These are phyloP conservation scores for Blastomyces percursus DNA, from an alignment of 2,329 filamentous ascomycete genomes.

Conservation along the genomic window DNA sequence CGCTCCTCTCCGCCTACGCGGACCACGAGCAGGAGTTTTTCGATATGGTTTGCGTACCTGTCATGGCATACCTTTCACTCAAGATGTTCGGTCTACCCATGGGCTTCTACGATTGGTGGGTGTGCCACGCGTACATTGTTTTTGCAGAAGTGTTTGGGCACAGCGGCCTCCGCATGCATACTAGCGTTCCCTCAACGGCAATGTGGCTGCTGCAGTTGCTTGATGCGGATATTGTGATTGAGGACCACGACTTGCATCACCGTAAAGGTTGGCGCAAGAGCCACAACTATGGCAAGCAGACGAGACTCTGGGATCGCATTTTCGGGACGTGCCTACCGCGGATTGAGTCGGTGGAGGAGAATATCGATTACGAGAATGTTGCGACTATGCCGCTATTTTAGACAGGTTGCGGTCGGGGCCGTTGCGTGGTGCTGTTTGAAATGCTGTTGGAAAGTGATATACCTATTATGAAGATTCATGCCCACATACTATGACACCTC, in stretches of 20 bases:
- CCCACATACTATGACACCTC: background rate
- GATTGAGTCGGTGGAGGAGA: constrained; percentile 25
- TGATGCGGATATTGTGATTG: constrained; percentile 31
- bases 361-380: constrained; percentile 24
- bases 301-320: constrained; percentile 29
- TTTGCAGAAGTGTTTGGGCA: constrained; percentile 33
- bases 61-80: constrained; percentile 30
- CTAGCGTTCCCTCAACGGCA: constrained; percentile 26
- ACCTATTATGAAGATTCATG: background rate
- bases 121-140: constrained; percentile 36
- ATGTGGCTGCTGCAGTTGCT: constrained; percentile 26
- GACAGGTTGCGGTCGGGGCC: constrained; percentile 6
- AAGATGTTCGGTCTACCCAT: constrained; percentile 31
- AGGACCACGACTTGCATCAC: constrained; percentile 35
- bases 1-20: constrained; percentile 34
- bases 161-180: constrained; percentile 30
- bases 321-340: constrained; percentile 28
- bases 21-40: constrained; percentile 36
- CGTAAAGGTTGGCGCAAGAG: constrained; percentile 31
- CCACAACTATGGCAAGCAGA: constrained; percentile 33
- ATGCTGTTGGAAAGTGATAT: background rate
- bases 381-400: constrained; percentile 21
- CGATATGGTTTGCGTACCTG: constrained; percentile 34
- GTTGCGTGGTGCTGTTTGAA: background rate
- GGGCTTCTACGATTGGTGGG: constrained; percentile 40